Base-by-base conservation (phyloP, 192 early-diverging fungal genomes). In the Umbelopsis sp. region DNA sequence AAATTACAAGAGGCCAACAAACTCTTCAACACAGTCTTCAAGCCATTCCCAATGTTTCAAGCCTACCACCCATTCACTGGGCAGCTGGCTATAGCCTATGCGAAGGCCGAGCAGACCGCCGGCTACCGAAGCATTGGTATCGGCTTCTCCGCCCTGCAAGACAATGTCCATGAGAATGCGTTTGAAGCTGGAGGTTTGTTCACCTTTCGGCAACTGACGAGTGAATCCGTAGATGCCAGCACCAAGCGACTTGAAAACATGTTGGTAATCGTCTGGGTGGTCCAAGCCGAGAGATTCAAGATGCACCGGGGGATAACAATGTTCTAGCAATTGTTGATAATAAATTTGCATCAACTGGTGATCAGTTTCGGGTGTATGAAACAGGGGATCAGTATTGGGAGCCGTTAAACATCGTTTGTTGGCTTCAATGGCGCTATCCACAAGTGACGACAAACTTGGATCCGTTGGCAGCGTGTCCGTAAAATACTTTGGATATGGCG, bases 41-140 rank as follows among this genome's bases (percentile, higher is more conserved):
- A 79, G 37, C 73, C 74, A 79, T 51, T 79, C 78, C 78, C 78
- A 75, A 4, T 73, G 70, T 50, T 72, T 74, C 30, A 79, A 49
- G 33, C 78, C 78, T 3, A 75, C 78, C 10, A 79, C 73, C 78
- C 78, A 79, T 49, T 79, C 78, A 23, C 46, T 72, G 11, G 78
- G 78, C 6, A 79, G 52, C 25, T 53, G 37, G 15, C 52, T 66
- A 16, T 75, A 79, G 7, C 78, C 78, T 9, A 79, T 66, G 13
- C 78, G 53, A 13, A 71, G 55, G 10, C 78, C 78, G 11, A 79
- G 49, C 49, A 79, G 45, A n/a, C 74, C 73, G 33, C 73, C 78
- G 16, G 71, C 66, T 8, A 79, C 74, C 12, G 78, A 61, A 1
- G 73, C 78, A 61, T 79, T 79, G 18, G 71, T 68, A 37, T 79